Base-by-base conservation (phyloP, 2,329 filamentous ascomycete species). In the Didymosphaeria variabile region DNA sequence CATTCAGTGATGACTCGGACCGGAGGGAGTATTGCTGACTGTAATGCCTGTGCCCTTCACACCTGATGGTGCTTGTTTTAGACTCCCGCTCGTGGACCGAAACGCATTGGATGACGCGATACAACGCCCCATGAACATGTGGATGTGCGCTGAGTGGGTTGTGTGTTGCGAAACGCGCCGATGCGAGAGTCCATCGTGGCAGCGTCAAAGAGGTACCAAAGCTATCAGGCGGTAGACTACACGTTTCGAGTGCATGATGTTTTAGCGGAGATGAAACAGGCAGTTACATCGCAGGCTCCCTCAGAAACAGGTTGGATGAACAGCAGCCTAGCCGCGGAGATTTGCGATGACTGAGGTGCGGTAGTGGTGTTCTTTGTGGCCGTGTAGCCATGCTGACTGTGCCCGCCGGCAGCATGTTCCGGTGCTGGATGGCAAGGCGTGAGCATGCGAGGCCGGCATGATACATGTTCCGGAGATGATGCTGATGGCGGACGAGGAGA, bases 21-120 rank as follows among this genome's bases (percentile, higher is more conserved):
- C 10, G 19, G 26, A 40, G 38, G 36, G 42, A 7, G 19, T 44
- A 32, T 31, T 54, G 51, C 51, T 44, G 51, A 54, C 36, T 54
- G 51, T 51, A 17, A 40, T n/a, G 34, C 49, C 46, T 19, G 29
- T 34, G 46, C 19, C 49, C 31, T 52, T 38, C 32, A 23, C 17
- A 40, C 49, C 49, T 34, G 10, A 19, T 50, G n/a, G 31, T 17
- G 17, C 8, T 10, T 38, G 5, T 32, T 51, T 7, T 51, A 15
- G 32, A 40, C 17, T 38, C 19, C 49, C 49, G 32, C 32, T 38
- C 49, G 49, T n/a, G 21, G n/a, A 52, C 32, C 49, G 19, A 17
- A 17, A 8, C 8, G 15, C 7, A 12, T 8, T 50, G 5, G 46
- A 19, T 50, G 12, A 6, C 10, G 46, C 23, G 23, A 50, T 34